Evolutionary conservation across 768 basidiomycete genomes (phyloP).

Genomic region (Rhodotorula sphaerocarpa): DNA sequence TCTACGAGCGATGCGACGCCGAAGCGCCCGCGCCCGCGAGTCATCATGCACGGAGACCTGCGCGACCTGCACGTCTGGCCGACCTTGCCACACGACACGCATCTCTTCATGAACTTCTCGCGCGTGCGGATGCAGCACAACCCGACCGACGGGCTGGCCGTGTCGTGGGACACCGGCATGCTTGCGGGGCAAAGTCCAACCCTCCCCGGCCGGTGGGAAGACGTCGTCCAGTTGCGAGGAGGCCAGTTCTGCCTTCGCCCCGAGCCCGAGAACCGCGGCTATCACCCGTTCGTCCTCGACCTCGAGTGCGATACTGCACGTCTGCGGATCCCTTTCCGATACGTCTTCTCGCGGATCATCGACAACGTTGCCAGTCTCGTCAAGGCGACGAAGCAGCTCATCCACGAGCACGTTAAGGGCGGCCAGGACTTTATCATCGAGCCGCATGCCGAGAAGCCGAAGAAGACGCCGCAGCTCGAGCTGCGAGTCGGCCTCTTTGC

Average conservation of each 20-base stretch:
- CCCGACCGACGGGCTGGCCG: conserved; percentile 39
- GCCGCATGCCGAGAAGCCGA: conserved; percentile 66
- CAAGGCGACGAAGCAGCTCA: conserved; percentile 67
- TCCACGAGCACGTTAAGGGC: conserved; percentile 52
- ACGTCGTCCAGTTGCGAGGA: conserved; percentile 56
- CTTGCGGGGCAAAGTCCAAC: conserved; percentile 55
- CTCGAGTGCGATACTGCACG: conserved; percentile 59
- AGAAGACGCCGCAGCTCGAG: conserved; percentile 57
- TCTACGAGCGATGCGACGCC: background rate
- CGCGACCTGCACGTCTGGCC: conserved; percentile 36
- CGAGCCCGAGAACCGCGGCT: conserved; percentile 21
- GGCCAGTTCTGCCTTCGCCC: conserved; percentile 40
- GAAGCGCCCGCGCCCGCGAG: conserved; percentile 11
- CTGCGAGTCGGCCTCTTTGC: conserved; percentile 57
- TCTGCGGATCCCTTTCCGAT: conserved; percentile 72
- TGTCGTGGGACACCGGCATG: conserved; percentile 45
- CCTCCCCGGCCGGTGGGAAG: conserved; percentile 59
- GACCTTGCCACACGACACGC: conserved; percentile 44
- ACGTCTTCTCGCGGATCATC: conserved; percentile 65
- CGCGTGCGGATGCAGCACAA: conserved; percentile 30
- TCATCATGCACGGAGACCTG: conserved; percentile 13
- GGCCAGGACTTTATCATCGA: conserved; percentile 52
- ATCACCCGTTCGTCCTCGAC: conserved; percentile 43
- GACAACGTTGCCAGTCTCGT: conserved; percentile 59
- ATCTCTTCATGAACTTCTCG: conserved; percentile 40